phyloP scores from a whole-genome alignment of 345 rosid species.

The Microcos paniculata region DNA sequence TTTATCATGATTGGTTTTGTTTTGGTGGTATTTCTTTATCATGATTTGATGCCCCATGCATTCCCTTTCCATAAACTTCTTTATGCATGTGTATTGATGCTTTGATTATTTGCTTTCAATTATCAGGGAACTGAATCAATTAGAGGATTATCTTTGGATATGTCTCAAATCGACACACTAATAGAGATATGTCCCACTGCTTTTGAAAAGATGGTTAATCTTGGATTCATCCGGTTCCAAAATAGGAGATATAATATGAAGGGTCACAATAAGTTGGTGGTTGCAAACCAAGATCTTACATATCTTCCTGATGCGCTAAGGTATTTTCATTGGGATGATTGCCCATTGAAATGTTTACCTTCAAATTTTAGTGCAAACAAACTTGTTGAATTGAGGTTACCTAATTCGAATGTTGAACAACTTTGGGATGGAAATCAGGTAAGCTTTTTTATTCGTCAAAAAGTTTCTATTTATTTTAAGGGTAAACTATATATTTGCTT shows the following conservation, averaged over 20 bases:
- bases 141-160: conserved; percentile 28
- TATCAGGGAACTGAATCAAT: conserved; percentile 28
- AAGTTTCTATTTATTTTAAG: no score
- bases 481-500: no score
- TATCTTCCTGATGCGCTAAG: conserved; percentile 29
- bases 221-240: conserved; percentile 31
- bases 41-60: not conserved
- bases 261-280: not conserved
- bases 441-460: not conserved
- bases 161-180: conserved; percentile 17
- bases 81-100: not conserved
- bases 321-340: conserved; percentile 33
- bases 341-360: conserved; percentile 28
- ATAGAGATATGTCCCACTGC: conserved; percentile 14
- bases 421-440: conserved; percentile 28
- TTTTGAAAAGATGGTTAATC: conserved; percentile 32
- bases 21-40: rapidly evolving
- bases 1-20: no score
- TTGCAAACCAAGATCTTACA: conserved; percentile 17
- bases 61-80: no score
- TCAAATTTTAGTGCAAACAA: conserved; percentile 20
- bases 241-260: no score
- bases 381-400: conserved; percentile 26
- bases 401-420: conserved; percentile 18
- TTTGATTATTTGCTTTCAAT: not conserved